phyloP scores from a whole-genome alignment of 495 filamentous ascomycete genomes.

The Choiromyces venosus region DNA sequence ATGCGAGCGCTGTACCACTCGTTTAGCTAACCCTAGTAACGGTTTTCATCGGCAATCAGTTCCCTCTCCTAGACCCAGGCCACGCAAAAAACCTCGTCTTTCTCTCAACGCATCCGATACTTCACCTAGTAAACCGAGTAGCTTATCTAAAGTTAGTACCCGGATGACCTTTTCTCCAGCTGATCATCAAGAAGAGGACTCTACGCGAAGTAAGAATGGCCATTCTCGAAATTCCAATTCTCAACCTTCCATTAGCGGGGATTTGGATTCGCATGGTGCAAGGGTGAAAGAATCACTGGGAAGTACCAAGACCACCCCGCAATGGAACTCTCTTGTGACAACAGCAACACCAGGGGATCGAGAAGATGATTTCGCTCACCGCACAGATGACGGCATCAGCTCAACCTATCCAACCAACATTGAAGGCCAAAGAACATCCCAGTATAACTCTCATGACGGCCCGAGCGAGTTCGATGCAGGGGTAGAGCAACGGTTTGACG shows the following conservation, averaged over 20 bases:
- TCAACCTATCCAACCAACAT: background rate
- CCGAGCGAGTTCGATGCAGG: background rate
- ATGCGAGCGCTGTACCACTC: constrained; percentile 25
- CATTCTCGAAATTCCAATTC: background rate
- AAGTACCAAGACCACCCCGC: background rate
- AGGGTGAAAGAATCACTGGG: background rate
- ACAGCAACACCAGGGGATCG: background rate
- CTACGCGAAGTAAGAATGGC: background rate
- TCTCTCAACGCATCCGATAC: background rate
- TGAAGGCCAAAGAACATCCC: background rate
- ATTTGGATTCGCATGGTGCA: background rate
- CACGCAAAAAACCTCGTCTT: background rate
- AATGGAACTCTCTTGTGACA: background rate
- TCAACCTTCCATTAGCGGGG: background rate
- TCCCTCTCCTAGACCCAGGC: background rate
- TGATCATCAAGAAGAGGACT: background rate
- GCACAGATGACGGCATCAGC: background rate
- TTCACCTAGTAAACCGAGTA: background rate
- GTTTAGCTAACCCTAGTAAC: background rate
- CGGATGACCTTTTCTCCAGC: constrained; percentile 1
- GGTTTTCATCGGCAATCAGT: background rate
- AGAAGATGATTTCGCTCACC: background rate
- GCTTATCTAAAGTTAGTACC: background rate
- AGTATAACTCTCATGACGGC: background rate
- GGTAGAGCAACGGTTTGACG: background rate